These are phyloP conservation scores for Schwanniomyces etchellsii DNA, from an alignment of 1,139 yeast genomes.

Conservation along the genomic window DNA sequence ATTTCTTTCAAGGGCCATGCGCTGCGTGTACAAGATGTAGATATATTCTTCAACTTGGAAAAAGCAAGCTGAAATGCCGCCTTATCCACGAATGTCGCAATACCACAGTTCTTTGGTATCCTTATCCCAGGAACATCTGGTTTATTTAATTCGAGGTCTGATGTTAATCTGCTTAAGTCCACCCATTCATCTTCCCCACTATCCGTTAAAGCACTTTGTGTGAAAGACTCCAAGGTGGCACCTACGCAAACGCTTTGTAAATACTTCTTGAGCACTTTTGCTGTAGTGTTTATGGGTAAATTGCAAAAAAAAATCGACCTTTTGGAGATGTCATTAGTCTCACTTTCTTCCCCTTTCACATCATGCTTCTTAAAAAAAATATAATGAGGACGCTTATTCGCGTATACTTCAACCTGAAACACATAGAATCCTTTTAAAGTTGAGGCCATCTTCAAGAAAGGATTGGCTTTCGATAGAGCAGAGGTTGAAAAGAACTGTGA, in stretches of 20 bases:
- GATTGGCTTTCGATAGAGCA: too few species aligned
- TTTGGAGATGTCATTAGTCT: constrained; percentile 5
- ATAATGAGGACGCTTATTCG: constrained; percentile 34
- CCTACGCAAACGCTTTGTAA: constrained; percentile 58
- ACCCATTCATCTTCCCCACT: constrained; percentile 48
- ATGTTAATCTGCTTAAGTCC: constrained; percentile 54
- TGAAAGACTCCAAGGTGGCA: constrained; percentile 50
- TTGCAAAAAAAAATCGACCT: constrained; percentile 69
- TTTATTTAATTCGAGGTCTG: constrained; percentile 44
- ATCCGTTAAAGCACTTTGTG: constrained; percentile 33
- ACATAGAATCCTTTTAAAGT: constrained; percentile 54
- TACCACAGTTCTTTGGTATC: constrained; percentile 65
- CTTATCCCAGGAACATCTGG: constrained; percentile 11
- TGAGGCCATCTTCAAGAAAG: constrained; percentile 10
- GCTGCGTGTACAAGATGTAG: constrained; percentile 16
- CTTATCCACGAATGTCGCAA: constrained; percentile 72
- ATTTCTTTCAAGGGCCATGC: constrained; percentile 26
- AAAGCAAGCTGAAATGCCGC: constrained; percentile 65
- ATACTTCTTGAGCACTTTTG: constrained; percentile 48
- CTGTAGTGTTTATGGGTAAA: constrained; percentile 59
- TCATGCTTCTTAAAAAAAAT: constrained; percentile 61
- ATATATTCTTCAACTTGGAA: constrained; percentile 49
- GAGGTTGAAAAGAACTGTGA: too few species aligned
- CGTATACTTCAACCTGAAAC: constrained; percentile 40
- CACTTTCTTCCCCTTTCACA: constrained; percentile 12